These are phyloP conservation scores for Boletus vermiculosoides DNA, from an alignment of 768 basidiomycete genomes.

Conservation along the genomic window DNA sequence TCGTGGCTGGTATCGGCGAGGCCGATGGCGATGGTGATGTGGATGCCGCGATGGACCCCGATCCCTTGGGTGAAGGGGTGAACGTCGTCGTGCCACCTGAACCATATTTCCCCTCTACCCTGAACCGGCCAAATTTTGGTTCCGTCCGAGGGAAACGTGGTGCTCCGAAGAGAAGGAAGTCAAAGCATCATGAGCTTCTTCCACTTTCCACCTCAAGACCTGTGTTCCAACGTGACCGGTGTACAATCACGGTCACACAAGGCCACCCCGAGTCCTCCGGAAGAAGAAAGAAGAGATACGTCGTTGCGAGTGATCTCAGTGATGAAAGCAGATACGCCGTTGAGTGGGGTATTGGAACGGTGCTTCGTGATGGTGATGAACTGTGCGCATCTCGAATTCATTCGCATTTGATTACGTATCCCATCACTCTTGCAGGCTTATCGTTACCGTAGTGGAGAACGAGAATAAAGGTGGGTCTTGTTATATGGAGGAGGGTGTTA, in stretches of 20 bases:
- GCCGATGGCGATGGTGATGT: slow-evolving; percentile 47
- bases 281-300: slow-evolving; percentile 64
- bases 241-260: slow-evolving; percentile 85
- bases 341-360: slow-evolving; percentile 98
- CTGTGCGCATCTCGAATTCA: slow-evolving; percentile 41
- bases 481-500: neutral
- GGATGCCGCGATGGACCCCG: slow-evolving; percentile 59
- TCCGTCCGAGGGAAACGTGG: slow-evolving; percentile 33
- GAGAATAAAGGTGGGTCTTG: slow-evolving; percentile 72
- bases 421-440: slow-evolving; percentile 44
- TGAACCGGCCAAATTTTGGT: slow-evolving; percentile 52
- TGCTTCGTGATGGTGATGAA: slow-evolving; percentile 92
- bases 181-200: slow-evolving; percentile 61
- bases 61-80: slow-evolving; percentile 89
- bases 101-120: slow-evolving; percentile 75
- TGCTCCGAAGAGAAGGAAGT: slow-evolving; percentile 56
- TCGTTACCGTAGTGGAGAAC: slow-evolving; percentile 91
- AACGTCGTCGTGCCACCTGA: slow-evolving; percentile 84
- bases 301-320: slow-evolving; percentile 92
- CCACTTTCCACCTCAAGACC: slow-evolving; percentile 72
- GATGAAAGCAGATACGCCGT: slow-evolving; percentile 94
- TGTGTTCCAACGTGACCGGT: slow-evolving; percentile 85
- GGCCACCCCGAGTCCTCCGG: slow-evolving; percentile 69
- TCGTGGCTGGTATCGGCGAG: slow-evolving; percentile 25
- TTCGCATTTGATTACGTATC: slow-evolving; percentile 1